Evolutionary conservation across 768 basidiomycete species (phyloP).

Genomic region (Cystobasidium ongulense): DNA sequence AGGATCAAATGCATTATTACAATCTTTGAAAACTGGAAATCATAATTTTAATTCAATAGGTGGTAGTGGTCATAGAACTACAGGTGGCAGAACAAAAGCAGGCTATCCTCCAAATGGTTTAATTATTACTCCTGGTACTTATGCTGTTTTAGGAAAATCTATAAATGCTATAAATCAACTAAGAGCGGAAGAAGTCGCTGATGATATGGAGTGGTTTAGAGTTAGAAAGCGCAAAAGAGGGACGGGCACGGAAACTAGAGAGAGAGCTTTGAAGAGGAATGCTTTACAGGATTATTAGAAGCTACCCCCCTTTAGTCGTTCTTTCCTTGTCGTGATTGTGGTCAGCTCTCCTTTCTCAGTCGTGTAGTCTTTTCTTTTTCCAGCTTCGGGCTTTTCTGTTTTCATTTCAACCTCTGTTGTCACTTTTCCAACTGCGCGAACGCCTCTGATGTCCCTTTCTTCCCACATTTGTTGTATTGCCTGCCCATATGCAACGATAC

Average conservation of each 20-base stretch:
- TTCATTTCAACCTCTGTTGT: no score
- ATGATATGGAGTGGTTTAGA: slow-evolving; percentile 39
- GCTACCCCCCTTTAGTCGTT: background rate
- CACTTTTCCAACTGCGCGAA: no score
- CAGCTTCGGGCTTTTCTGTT: no score
- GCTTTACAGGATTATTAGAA: background rate
- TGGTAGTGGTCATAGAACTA: slow-evolving; percentile 32
- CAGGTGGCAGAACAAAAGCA: slow-evolving; percentile 36
- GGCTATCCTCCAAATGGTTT: slow-evolving; percentile 37
- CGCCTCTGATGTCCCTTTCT: no score
- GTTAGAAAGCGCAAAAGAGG: slow-evolving; percentile 38
- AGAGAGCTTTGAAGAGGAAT: background rate
- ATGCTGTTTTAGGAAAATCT: slow-evolving; percentile 41
- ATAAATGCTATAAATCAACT: slow-evolving; percentile 39
- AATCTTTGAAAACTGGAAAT: slow-evolving; percentile 22
- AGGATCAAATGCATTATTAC: slow-evolving; percentile 32
- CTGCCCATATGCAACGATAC: no score
- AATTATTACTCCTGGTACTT: slow-evolving; percentile 37
- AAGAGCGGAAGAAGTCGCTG: slow-evolving; percentile 41
- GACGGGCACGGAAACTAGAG: background rate
- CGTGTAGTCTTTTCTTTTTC: no score
- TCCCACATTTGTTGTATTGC: no score
- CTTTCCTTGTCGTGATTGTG: background rate
- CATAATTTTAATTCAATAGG: slow-evolving; percentile 22
- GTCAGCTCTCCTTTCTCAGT: no score